Base-by-base conservation (phyloP, 495 filamentous ascomycete species). In the Annulohypoxylon moriforme region DNA sequence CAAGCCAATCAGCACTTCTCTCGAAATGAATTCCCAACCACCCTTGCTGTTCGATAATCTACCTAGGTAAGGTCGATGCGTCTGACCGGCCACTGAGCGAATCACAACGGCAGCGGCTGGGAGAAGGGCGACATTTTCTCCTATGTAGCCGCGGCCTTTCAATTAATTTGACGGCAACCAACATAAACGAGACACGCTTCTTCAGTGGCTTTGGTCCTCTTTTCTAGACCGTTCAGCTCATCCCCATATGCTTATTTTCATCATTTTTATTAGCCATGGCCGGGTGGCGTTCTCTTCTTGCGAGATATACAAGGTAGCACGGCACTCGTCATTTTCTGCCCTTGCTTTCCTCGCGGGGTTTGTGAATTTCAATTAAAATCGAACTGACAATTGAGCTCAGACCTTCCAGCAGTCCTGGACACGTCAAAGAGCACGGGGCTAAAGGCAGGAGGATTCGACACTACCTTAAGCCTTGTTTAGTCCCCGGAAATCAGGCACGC, bases 121-220 rank as follows among this genome's bases (percentile, higher is more conserved):
- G 10, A 53, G 16, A 52, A 62, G n/a, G 61, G n/a, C 16, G 52
- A 27, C 55, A 20, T 61, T 14, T 56, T 44, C 40, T 52, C 24
- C 47, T 52, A 25, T 52, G 68, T 73, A 73, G 65, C 70, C 70
- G 71, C 66, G 66, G 16, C 66, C 57, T 47, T 33, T 61, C 56
- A 73, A 69, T 73, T 63, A 73, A 73, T 73, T 65, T 69, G 52
- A 49, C 71, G 71, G 71, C 50, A 69, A 18, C 65, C 71, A 67
- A 67, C 71, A 73, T 69, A 40, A 34, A 6, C 60, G 46, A 58
- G 66, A 69, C 60, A 69, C 50, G 61, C 60, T 62, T 58, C 52
- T 66, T 57, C 55, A 60, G 50, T 61, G 3, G 40, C 27, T 49
- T 36, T 57, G 47, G 10, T 22, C 60, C 52, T 44, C 29, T 31